These are phyloP conservation scores for Salix exigua DNA, from an alignment of 345 rosid species.

Conservation along the genomic window DNA sequence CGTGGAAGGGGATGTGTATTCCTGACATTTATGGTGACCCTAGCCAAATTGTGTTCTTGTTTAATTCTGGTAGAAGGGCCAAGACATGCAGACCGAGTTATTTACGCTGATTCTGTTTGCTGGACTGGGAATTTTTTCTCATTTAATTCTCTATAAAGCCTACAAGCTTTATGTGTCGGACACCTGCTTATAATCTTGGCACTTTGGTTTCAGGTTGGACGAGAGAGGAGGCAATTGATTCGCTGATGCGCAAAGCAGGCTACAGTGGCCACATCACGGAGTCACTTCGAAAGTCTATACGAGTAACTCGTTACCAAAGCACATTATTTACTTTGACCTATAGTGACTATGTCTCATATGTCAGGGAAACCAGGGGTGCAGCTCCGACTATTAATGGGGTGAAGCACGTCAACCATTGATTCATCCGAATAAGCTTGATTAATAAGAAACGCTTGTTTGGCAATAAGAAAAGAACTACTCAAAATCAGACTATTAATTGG, in stretches of 20 bases:
- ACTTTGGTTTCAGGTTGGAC: constrained; percentile 66
- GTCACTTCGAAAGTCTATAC: constrained; percentile 55
- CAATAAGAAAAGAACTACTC: not conserved
- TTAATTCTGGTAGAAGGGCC: not conserved
- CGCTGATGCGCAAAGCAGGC: constrained; percentile 90
- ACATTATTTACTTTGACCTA: constrained; percentile 75
- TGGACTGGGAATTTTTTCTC: not conserved
- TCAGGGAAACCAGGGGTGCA: constrained; percentile 62
- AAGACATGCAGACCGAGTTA: not conserved
- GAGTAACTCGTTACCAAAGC: constrained; percentile 91
- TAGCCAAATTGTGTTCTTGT: not conserved
- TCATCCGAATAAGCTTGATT: constrained; percentile 29
- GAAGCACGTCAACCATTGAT: constrained; percentile 35
- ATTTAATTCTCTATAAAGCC: not conserved
- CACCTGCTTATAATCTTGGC: not conserved
- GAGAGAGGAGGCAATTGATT: constrained; percentile 73
- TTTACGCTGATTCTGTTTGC: too few relatives aligned
- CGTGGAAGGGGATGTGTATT: not conserved
- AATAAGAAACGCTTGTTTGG: constrained; percentile 27
- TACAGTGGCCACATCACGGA: constrained; percentile 61
- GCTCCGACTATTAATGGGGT: constrained; percentile 57
- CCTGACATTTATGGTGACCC: not conserved
- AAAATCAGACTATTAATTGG: not conserved
- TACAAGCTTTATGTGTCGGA: not conserved
- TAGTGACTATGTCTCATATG: constrained; percentile 67